These are phyloP conservation scores for Alternaria sp. DNA, from an alignment of 2,329 filamentous ascomycete species.

Conservation along the genomic window DNA sequence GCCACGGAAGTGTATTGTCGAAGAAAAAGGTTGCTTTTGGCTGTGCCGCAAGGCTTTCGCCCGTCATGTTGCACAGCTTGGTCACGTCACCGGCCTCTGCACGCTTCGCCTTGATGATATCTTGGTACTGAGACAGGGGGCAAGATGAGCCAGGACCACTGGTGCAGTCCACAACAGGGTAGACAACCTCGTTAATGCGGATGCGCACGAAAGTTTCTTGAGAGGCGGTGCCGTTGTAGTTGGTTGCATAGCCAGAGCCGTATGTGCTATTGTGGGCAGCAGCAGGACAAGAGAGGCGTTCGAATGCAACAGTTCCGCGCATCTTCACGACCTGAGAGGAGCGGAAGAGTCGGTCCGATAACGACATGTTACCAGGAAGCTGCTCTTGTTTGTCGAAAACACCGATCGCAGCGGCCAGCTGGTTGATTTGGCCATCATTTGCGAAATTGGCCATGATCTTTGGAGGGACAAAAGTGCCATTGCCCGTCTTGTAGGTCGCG, in stretches of 20 bases:
- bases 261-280: conserved; percentile 5
- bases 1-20: conserved; percentile 32
- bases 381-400: conserved; percentile 64
- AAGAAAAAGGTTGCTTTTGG: conserved; percentile 37
- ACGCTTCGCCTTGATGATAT: conserved; percentile 53
- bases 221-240: conserved; percentile 3
- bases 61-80: conserved; percentile 50
- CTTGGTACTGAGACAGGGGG: conserved; percentile 38
- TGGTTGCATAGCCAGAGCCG: background rate
- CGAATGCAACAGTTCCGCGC: conserved; percentile 70
- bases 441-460: conserved; percentile 67
- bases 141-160: conserved; percentile 57
- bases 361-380: conserved; percentile 57
- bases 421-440: conserved; percentile 70
- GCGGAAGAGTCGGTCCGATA: conserved; percentile 59
- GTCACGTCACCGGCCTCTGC: conserved; percentile 58
- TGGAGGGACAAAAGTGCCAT: conserved; percentile 58
- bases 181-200: conserved; percentile 65
- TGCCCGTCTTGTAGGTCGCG: conserved; percentile 56
- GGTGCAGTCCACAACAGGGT: conserved; percentile 63
- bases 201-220: conserved; percentile 60
- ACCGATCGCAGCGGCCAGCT: conserved; percentile 65
- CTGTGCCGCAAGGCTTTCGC: conserved; percentile 9
- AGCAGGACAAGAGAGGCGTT: conserved; percentile 62
- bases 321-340: conserved; percentile 65